These are phyloP conservation scores for Epichloe glyceriae DNA, from an alignment of 2,329 filamentous ascomycete genomes.

Conservation along the genomic window DNA sequence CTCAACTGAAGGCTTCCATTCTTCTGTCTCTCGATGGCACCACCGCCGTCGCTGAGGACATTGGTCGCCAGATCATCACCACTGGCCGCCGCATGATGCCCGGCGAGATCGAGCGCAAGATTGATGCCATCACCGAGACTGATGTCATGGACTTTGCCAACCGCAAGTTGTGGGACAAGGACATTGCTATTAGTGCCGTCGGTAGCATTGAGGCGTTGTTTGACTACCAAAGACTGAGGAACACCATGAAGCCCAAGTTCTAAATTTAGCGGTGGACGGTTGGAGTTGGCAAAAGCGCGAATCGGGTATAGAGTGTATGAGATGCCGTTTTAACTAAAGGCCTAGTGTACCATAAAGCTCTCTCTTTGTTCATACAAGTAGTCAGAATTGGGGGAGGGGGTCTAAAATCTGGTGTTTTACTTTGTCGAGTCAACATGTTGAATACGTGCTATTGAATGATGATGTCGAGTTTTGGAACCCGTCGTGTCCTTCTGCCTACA, in stretches of 20 bases:
- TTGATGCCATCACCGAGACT: slow-evolving; percentile 83
- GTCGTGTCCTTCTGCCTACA: background rate
- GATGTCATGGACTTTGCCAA: slow-evolving; percentile 95
- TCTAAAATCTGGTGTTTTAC: slow-evolving; percentile 6
- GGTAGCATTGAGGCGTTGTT: slow-evolving; percentile 80
- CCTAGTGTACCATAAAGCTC: slow-evolving; percentile 43
- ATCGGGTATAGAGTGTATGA: slow-evolving; percentile 43
- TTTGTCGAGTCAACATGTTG: slow-evolving; percentile 6
- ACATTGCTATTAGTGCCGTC: slow-evolving; percentile 85
- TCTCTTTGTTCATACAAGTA: slow-evolving; percentile 22
- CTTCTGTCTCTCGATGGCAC: slow-evolving; percentile 95
- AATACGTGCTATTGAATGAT: background rate
- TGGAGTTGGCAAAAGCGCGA: slow-evolving; percentile 22
- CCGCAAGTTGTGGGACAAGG: slow-evolving; percentile 94
- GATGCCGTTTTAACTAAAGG: slow-evolving; percentile 33
- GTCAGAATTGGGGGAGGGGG: slow-evolving; percentile 11
- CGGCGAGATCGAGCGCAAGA: slow-evolving; percentile 85
- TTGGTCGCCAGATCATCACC: slow-evolving; percentile 95
- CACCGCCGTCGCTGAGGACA: slow-evolving; percentile 93
- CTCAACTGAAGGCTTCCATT: slow-evolving; percentile 96
- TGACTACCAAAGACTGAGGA: slow-evolving; percentile 67
- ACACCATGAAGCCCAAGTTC: slow-evolving; percentile 77
- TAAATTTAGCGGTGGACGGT: slow-evolving; percentile 22
- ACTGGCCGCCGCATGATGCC: slow-evolving; percentile 85
- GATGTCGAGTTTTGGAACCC: no score